Conservation (phyloP, 352 stramenopile genomes). For the Pythium grandisporangium region DNA sequence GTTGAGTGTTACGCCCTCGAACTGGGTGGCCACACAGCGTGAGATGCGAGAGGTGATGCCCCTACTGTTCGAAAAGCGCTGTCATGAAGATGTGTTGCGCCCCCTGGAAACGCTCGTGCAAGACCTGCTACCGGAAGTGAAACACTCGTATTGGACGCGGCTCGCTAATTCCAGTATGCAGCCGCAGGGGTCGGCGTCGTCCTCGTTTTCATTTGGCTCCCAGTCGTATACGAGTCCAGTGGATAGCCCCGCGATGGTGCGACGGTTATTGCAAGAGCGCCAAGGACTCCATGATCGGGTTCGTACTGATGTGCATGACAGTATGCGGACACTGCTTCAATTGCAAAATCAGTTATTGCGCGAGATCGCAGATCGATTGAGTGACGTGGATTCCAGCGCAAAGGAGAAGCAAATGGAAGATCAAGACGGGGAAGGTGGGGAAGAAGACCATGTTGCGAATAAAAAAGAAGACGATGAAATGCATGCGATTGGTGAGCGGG, state of each 20-base stretch:
- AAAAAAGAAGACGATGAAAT: background rate
- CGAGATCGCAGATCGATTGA: slow-evolving; percentile 22
- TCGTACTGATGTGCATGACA: slow-evolving; percentile 35
- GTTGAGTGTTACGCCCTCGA: slow-evolving; percentile 8
- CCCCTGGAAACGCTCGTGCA: slow-evolving; percentile 31
- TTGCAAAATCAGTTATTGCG: slow-evolving; percentile 38
- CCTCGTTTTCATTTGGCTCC: too few species aligned
- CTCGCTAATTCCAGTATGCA: slow-evolving; percentile 15
- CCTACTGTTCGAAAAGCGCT: slow-evolving; percentile 29
- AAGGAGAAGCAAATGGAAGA: slow-evolving; percentile 7
- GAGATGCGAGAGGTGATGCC: slow-evolving; percentile 25
- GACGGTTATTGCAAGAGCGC: slow-evolving; percentile 42
- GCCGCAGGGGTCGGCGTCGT: background rate
- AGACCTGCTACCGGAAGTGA: slow-evolving; percentile 56
- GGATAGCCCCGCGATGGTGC: slow-evolving; percentile 17
- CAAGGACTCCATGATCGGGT: slow-evolving; percentile 31
- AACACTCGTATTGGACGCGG: slow-evolving; percentile 70
- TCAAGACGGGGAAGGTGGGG: background rate
- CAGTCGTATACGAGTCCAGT: too few species aligned
- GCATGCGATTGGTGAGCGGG: background rate
- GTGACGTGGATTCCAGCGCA: slow-evolving; percentile 19
- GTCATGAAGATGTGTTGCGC: slow-evolving; percentile 28
- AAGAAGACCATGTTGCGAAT: too few species aligned
- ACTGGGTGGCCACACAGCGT: slow-evolving; percentile 18
- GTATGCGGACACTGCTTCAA: slow-evolving; percentile 33